A percentile compares a stretch with the other conserved stretches of the same genome.
Evolutionary conservation across 805 yeast genomes (phyloP).

Genomic region (Starmerella floris): DNA sequence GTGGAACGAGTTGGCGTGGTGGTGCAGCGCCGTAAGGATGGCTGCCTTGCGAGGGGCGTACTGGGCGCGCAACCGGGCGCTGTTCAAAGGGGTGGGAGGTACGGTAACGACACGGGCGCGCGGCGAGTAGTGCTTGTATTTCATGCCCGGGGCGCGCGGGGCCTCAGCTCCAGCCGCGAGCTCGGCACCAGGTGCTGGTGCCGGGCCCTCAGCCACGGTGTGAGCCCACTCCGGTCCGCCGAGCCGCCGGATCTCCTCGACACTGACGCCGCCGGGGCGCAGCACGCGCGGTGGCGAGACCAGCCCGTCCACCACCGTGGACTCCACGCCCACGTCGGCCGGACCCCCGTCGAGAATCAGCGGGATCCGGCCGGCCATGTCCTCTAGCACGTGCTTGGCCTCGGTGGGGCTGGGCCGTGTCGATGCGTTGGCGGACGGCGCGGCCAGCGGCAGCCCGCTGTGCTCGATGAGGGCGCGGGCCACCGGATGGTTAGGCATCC

Average conservation of each 20-base stretch:
- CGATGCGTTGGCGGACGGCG: conserved; percentile 95
- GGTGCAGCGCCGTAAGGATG: conserved; percentile 27
- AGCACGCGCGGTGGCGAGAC: conserved; percentile 71
- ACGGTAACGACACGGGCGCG: conserved; percentile 66
- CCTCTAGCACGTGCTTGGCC: conserved; percentile 75
- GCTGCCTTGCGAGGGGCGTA: conserved; percentile 31
- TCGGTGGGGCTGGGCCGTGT: conserved; percentile 88
- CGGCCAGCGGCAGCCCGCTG: conserved; percentile 83
- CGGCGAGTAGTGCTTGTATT: conserved; percentile 90
- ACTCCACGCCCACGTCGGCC: conserved; percentile 79
- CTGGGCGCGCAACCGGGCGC: conserved; percentile 28
- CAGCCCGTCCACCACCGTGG: conserved; percentile 88
- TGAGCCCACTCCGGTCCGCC: conserved; percentile 63
- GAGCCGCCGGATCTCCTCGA: conserved; percentile 51
- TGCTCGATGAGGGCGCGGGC: conserved; percentile 81
- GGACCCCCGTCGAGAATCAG: conserved; percentile 82
- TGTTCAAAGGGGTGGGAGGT: conserved; percentile 24
- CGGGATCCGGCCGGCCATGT: conserved; percentile 68
- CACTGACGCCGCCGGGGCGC: conserved; percentile 86
- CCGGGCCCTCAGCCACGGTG: conserved; percentile 28
- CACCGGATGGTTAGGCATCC: conserved; percentile 75
- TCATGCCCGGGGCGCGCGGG: conserved; percentile 86
- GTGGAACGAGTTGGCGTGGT: conserved; percentile 24
- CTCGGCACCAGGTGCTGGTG: neutral
- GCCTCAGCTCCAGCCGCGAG: neutral